Evolutionary conservation across 2,329 filamentous ascomycete genomes (phyloP).

Genomic region (Botrytis aclada): DNA sequence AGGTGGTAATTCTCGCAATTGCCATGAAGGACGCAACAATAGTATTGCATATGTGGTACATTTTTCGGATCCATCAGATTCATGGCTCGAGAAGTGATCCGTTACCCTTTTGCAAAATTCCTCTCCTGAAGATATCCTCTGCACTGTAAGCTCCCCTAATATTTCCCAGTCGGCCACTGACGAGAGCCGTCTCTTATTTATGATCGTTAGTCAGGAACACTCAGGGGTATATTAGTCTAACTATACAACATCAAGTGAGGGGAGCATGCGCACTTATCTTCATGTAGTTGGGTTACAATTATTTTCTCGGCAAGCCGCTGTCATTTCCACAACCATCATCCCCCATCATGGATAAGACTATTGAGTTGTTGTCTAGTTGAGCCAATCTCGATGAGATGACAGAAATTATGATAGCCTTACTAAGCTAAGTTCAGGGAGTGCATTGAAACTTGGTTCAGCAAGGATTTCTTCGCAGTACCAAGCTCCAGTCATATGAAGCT

Average conservation of each 20-base stretch:
- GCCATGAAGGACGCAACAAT: background rate
- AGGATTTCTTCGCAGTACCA: background rate
- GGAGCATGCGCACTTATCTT: background rate
- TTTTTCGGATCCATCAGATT: too few relatives aligned
- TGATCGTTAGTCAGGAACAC: background rate
- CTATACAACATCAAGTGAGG: background rate
- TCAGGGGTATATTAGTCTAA: background rate
- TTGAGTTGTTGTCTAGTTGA: background rate
- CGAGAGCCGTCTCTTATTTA: background rate
- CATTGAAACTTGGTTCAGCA: background rate
- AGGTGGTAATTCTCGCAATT: background rate
- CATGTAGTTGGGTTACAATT: background rate
- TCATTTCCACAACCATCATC: background rate
- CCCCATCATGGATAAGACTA: background rate
- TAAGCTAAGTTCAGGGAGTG: background rate
- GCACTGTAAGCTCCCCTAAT: background rate
- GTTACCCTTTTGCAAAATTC: accelerated
- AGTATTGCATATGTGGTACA: background rate
- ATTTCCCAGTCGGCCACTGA: background rate
- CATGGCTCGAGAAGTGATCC: background rate
- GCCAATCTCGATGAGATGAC: background rate
- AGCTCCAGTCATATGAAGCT: background rate
- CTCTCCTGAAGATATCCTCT: background rate
- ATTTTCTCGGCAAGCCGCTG: background rate
- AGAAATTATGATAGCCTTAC: background rate